phyloP scores from a whole-genome alignment of 2,329 filamentous ascomycete species.

The Fusarium transvaalense region DNA sequence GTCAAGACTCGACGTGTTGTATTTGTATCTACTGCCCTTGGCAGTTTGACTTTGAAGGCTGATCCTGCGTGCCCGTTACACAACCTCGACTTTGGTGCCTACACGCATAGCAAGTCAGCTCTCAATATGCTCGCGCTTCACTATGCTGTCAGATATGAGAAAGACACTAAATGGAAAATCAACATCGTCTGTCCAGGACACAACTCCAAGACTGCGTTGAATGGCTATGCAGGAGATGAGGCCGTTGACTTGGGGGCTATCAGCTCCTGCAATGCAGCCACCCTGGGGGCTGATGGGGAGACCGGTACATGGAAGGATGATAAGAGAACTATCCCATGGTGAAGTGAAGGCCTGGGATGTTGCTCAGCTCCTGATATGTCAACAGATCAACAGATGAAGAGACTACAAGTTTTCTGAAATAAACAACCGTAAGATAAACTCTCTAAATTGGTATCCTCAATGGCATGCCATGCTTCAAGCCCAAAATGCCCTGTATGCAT shows the following conservation, averaged over 20 bases:
- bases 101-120: conserved; percentile 36
- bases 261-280: conserved; percentile 13
- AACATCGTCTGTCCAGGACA: conserved; percentile 29
- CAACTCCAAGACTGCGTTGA: conserved; percentile 18
- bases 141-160: conserved; percentile 26
- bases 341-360: conserved; percentile 3
- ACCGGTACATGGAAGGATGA: conserved; percentile 25
- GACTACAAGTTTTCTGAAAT: conserved; percentile 6
- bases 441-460: conserved; percentile 40
- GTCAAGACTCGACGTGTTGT: conserved; percentile 18
- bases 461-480: conserved; percentile 34
- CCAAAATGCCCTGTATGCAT: conserved; percentile 31
- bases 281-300: conserved; percentile 8
- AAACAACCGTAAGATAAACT: conserved; percentile 37
- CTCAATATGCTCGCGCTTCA: conserved; percentile 40
- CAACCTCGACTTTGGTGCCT: conserved; percentile 12
- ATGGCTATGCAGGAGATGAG: conserved; percentile 18
- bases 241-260: conserved; percentile 19
- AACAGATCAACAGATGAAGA: neutral
- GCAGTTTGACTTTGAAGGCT: conserved; percentile 31
- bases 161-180: conserved; percentile 23
- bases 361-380: neutral
- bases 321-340: conserved; percentile 21
- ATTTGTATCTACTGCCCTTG: conserved; percentile 36
- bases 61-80: neutral